Base-by-base conservation (phyloP, 331 rosid species). In the Phaseolus coccineus region DNA sequence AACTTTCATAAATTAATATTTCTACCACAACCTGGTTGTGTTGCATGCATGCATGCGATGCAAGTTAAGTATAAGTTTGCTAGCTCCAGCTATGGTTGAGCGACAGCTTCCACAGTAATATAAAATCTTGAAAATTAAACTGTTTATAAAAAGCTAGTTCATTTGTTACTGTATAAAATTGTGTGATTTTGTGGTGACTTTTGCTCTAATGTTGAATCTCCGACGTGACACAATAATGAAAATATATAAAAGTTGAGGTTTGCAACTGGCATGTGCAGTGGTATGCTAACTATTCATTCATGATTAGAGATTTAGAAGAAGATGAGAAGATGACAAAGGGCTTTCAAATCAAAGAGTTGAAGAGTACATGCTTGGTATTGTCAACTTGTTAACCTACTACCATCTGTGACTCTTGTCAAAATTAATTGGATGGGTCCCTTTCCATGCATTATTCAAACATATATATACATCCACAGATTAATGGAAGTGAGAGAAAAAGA, bases 401-500 rank as follows among this genome's bases (percentile, higher is more conserved):
- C 0, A 31, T 22, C 3, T 11, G 52, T 46, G 62, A 65, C 50
- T 52, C 5, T 74, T 57, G 70, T 77, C 31, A 69, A 80, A 69
- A 33, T 57, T 39, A 62, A 64, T 56, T 51, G 57, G 69, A 72
- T 51, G 77, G 83, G 80, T 66, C 85, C 76, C 3, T 40, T 35
- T 35, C 5, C 39, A 35, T 4, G 15, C 62, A 71, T 25, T n/a
- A 56, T 76, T 76, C 44, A 42, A 69, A 50, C 48, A 16, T 27
- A 12, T 28, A 16, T 27, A 12, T 28, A 53, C 28, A 14, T 53
- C 19, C n/a, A 53, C 56, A 30, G 9, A 14, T 39, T 3, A 42
- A 42, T 9, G 13, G 47, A 33, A 39, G 66, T 37, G 77, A 35
- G 16, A 69, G 77, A 61, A 50, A 82, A 61, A 69, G 35, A 61